phyloP scores from a whole-genome alignment of 164 flowering plant genomes.

The Cinnamomum chago region DNA sequence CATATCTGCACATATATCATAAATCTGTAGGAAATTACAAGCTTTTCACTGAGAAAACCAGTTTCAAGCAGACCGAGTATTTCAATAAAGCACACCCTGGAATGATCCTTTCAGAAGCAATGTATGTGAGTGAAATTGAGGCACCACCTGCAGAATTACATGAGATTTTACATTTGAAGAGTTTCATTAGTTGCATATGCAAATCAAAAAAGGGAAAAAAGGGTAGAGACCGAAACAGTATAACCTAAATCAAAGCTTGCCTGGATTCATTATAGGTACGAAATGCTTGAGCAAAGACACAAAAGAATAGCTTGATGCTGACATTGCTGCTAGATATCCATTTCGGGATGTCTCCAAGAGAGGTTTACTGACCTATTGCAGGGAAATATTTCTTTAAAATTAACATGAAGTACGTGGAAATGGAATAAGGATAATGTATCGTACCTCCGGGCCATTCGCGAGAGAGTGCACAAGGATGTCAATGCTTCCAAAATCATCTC shows the following conservation, averaged over 20 bases:
- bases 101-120: slow-evolving; percentile 93
- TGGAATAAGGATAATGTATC: neutral
- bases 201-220: neutral
- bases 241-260: slow-evolving; percentile 26
- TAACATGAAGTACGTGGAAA: neutral
- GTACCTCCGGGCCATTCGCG: slow-evolving; percentile 97
- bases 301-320: slow-evolving; percentile 95
- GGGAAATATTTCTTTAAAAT: neutral
- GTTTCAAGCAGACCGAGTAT: neutral
- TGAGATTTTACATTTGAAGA: neutral
- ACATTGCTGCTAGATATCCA: slow-evolving; percentile 92
- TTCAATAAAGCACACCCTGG: slow-evolving; percentile 62
- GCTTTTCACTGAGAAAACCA: neutral
- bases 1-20: slow-evolving; percentile 49
- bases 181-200: neutral
- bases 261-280: slow-evolving; percentile 93
- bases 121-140: slow-evolving; percentile 88
- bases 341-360: slow-evolving; percentile 86
- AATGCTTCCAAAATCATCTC: slow-evolving; percentile 92
- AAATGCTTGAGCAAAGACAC: slow-evolving; percentile 90
- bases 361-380: slow-evolving; percentile 79
- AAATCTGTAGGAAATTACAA: neutral
- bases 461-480: slow-evolving; percentile 98
- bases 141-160: slow-evolving; percentile 69
- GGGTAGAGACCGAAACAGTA: neutral